Base-by-base conservation (phyloP, 768 basidiomycete genomes). In the Epithele typhae region DNA sequence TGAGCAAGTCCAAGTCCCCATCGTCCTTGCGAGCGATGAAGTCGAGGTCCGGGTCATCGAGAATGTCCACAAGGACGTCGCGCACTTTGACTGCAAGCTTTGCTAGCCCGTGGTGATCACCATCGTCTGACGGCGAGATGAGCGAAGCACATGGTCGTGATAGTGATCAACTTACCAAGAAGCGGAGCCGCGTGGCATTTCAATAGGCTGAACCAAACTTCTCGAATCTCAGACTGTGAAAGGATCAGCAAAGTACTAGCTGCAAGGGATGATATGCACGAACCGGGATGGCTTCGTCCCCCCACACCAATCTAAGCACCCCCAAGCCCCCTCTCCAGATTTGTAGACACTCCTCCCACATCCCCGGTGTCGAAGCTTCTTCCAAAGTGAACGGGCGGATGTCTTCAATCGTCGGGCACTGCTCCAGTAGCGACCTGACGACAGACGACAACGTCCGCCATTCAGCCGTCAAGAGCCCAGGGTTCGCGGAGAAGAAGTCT, bases 161-260 rank as follows among this genome's bases (percentile, higher is more conserved):
- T 9, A 46, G 9, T 25, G 48, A 19, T 12, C 23, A 27, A 58
- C 65, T 15, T 30, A 80, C 81, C 72, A 66, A 77, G 65, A 5
- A 78, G 62, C 40, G 63, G 57, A 0, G 68, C 57, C 14, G 79
- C 70, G 25, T 76, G 76, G 3, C 75, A 70, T 41, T 68, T 70
- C 32, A 86, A 53, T 25, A 88, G 59, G 34, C 75, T 74, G 30
- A 72, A 65, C 85, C 84, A 88, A 7, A 79, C 70, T 12, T 67
- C 68, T 6, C 76, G 56, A 3, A 84, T 63, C 49, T 79, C 77
- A 1, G 56, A 52, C 75, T 80, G 41, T 6, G 34, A 15, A 32
- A 19, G 5, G 17, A 6, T 33, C 25, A 44, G 37, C 50, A 19
- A n/a, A 46, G 37, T 32, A 9, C 30, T 32, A 32, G 30, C 30